phyloP scores from a whole-genome alignment of 495 filamentous ascomycete species.

The Annulohypoxylon bovei region DNA sequence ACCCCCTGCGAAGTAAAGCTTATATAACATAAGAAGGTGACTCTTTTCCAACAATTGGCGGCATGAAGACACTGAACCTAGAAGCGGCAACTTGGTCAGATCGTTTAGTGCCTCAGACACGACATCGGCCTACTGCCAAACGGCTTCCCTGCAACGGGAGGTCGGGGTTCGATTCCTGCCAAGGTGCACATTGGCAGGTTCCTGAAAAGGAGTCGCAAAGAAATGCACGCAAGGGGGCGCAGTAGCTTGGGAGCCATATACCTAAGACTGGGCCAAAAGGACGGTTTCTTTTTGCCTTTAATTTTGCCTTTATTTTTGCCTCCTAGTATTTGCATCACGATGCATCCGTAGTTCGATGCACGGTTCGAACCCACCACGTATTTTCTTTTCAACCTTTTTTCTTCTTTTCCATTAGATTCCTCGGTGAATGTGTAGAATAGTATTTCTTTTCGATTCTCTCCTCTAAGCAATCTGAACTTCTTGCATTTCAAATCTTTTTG shows the following conservation, averaged over 20 bases:
- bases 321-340: too few relatives aligned
- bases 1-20: neutral
- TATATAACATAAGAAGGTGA: neutral
- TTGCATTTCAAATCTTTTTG: constrained; percentile 21
- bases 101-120: neutral
- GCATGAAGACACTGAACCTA: neutral
- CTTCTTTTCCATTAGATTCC: neutral
- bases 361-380: too few relatives aligned
- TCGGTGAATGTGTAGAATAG: too few relatives aligned
- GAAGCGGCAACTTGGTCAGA: too few relatives aligned
- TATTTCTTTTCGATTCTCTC: neutral
- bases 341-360: too few relatives aligned
- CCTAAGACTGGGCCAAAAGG: neutral
- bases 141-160: neutral
- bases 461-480: constrained; percentile 14
- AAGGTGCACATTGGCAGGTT: too few relatives aligned
- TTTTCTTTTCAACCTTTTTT: neutral
- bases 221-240: neutral
- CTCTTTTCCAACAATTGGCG: neutral
- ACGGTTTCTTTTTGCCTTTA: neutral
- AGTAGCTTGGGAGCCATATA: neutral
- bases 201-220: neutral
- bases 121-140: neutral
- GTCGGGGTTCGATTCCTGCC: neutral
- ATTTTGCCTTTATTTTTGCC: too few relatives aligned